Evolutionary conservation across 2,329 filamentous ascomycete species (phyloP), one percentile per base, ranked within the genome.

Genomic region (Aurifilum marmelostoma): DNA sequence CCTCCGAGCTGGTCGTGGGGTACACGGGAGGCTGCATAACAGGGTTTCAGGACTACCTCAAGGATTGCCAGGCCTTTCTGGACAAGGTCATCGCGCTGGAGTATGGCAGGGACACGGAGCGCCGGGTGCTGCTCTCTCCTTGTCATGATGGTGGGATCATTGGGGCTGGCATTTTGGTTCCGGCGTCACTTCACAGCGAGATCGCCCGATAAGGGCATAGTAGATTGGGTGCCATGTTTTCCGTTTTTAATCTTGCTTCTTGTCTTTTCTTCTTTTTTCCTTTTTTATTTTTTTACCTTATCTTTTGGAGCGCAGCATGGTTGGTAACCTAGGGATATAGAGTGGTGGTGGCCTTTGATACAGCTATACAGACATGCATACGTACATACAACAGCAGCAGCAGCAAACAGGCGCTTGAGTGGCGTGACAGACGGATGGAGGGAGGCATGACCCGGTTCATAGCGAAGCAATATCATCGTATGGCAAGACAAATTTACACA

Each of bases 1-100:
- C 71, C 43, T 73, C 81, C 71, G 89, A 92, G 73, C 78, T 95
- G 39, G 89, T 92, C 1, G 90, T 94, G 29, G 92, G 92, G 1
- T 94, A 93, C 76, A 93, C 92, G 0, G 92, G 92, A 41, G 91
- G 91, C 8, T 93, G 92, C 75, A 94, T 94, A 69, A 87, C 89
- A n/a, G 88, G 92, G 74, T 93, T 93, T 74, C 91, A 92, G 62
- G 86, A 91, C 73, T 94, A 92, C 78, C 82, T 92, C 56, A 79
- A 82, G 59, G 90, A 91, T 74, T 93, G 90, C 72, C 91, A 94
- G 77, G 75, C 79, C 18, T 91, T 91, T 75, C 83, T 94, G 63
- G 88, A 93, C 74, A 76, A 79, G 29, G 80, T 88, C 14, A 73
- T 88, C 65, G 73, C 74, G 21, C 71, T 75, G 37, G 82, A 84